These are phyloP conservation scores for Nigrospora oryzae DNA, from an alignment of 2,329 filamentous ascomycete genomes.

Conservation along the genomic window DNA sequence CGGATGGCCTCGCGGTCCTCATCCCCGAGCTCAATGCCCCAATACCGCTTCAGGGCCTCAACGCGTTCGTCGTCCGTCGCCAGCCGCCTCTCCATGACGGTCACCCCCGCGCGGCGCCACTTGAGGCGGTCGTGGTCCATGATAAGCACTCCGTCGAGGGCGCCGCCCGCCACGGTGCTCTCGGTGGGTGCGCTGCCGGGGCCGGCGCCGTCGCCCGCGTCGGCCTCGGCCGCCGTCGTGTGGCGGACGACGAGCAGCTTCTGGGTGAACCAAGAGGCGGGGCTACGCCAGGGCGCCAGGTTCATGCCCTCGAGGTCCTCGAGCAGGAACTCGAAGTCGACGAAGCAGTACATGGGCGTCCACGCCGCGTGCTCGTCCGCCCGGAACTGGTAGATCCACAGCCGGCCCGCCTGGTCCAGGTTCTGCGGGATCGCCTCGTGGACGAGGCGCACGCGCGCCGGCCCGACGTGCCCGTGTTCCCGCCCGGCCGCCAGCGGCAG, in stretches of 20 bases:
- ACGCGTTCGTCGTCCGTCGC: constrained; percentile 33
- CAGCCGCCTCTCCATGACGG: constrained; percentile 26
- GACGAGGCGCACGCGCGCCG: constrained; percentile 24
- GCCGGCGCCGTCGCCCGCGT: constrained; percentile 19
- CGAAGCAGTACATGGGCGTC: constrained; percentile 35
- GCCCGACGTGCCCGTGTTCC: constrained; percentile 6
- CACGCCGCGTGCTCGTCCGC: constrained; percentile 22
- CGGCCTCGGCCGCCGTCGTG: constrained; percentile 22
- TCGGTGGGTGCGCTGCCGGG: constrained; percentile 19
- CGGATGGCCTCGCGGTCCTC: constrained; percentile 8
- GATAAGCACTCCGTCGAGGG: constrained; percentile 22
- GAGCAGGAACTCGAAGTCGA: constrained; percentile 29
- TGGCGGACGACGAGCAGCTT: constrained; percentile 27
- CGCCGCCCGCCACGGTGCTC: constrained; percentile 20
- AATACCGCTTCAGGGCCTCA: constrained; percentile 31
- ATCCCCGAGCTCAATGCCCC: constrained; percentile 29
- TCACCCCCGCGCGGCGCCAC: constrained; percentile 24
- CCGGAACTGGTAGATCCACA: constrained; percentile 16
- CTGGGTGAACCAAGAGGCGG: constrained; percentile 25
- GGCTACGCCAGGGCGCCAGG: constrained; percentile 21
- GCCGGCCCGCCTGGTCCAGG: constrained; percentile 8
- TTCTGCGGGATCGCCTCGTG: constrained; percentile 13
- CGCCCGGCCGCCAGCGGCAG: constrained; percentile 4
- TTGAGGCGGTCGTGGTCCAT: constrained; percentile 32
- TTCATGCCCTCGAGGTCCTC: constrained; percentile 30